These are phyloP conservation scores for Kwoniella bestiolae DNA, from an alignment of 768 basidiomycete species.

Conservation along the genomic window DNA sequence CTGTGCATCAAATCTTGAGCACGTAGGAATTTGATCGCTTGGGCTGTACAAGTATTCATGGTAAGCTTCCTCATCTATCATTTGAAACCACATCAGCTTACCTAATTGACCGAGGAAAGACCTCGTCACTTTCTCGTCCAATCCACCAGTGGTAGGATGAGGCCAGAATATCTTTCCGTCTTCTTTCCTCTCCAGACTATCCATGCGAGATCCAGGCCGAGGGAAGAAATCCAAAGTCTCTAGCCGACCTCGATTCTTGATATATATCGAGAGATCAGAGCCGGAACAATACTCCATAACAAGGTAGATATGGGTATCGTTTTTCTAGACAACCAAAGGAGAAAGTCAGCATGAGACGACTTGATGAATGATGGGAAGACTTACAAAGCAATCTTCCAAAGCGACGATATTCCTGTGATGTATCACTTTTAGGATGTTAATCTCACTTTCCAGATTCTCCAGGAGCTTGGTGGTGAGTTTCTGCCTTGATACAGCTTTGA, in stretches of 20 bases:
- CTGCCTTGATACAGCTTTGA: conserved; percentile 89
- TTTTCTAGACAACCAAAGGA: conserved; percentile 56
- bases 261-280: conserved; percentile 93
- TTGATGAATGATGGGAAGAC: conserved; percentile 32
- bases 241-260: conserved; percentile 94
- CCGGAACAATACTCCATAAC: conserved; percentile 98
- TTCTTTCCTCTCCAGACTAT: conserved; percentile 52
- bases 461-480: conserved; percentile 88
- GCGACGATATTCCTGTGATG: conserved; percentile 92
- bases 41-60: conserved; percentile 66
- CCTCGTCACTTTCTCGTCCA: conserved; percentile 86
- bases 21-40: conserved; percentile 89
- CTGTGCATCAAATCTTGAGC: conserved; percentile 89
- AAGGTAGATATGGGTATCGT: conserved; percentile 69
- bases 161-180: conserved; percentile 74
- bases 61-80: conserved; percentile 5
- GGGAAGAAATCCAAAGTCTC: conserved; percentile 81
- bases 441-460: conserved; percentile 98
- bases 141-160: conserved; percentile 86
- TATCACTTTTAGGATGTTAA: conserved; percentile 90
- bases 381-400: conserved; percentile 87
- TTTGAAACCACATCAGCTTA: conserved; percentile 56
- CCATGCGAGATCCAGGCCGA: conserved; percentile 62
- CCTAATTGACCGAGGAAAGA: conserved; percentile 91
- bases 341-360: conserved; percentile 1